Base-by-base conservation (phyloP, 345 rosid species). In the Euclidium syriacum region DNA sequence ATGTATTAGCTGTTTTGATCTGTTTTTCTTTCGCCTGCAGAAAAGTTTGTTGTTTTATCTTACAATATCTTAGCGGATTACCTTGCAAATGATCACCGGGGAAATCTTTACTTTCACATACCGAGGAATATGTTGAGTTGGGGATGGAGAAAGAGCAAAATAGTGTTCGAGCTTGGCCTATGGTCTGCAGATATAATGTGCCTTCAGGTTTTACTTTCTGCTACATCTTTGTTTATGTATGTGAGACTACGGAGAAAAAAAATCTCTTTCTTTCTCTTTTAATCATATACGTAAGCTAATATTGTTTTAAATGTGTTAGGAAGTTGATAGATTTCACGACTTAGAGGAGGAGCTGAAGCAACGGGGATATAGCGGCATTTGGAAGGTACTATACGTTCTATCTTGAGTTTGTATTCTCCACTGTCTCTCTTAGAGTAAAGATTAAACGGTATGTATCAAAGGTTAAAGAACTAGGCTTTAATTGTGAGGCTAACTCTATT, bases 181-280 rank as follows among this genome's bases (percentile, higher is more conserved):
- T 89, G 98, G 98, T 85, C 91, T 19, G 84, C 98, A 10, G 98
- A 92, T 73, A 85, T 92, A 64, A 76, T 92, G 94, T 92, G 98
- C 80, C 79, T 92, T 52, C 98, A 92, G 94, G 96, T 92, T 62
- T 51, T 52, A 46, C 7, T 27, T 56, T 58, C 26, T 63, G 34
- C 58, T 10, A 12, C 8, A 19, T 51, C 32, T 16, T 46, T 49
- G n/a, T 11, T 53, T 33, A 23, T 34, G 10, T 42, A 5, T 16
- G 39, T 24, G 52, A 2, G 10, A 27, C 49, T 50, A 16, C 5
- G 20, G 18, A 40, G 58, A 14, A 41, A 5, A n/a, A 19, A 44
- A 25, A 14, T 26, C 29, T 39, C 11, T 52, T 12, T 8, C 11
- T 30, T 68, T 22, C 34, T 15, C 3, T 46, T 24, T 16, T 39